A percentile compares a stretch with the other conserved stretches of the same genome.
Evolutionary conservation across 345 rosid genomes (phyloP).

Genomic region (Mercurialis annua): DNA sequence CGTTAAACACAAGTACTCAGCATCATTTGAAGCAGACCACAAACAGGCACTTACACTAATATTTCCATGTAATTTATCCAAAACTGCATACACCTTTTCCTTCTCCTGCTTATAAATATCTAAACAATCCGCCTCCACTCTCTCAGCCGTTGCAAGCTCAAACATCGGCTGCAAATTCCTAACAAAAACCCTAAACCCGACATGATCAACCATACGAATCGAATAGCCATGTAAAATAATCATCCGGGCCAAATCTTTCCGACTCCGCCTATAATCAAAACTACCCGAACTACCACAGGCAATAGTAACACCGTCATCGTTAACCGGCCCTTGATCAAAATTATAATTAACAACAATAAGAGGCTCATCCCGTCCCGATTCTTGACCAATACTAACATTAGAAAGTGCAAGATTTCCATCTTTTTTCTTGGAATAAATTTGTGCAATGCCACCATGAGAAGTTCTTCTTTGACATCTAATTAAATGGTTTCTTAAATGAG

Average conservation of each 20-base stretch:
- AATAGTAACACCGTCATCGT: slow-evolving; percentile 29
- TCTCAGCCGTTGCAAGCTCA: slow-evolving; percentile 49
- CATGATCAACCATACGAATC: slow-evolving; percentile 69
- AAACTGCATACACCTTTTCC: slow-evolving; percentile 52
- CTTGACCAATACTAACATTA: slow-evolving; percentile 33
- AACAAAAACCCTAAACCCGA: slow-evolving; percentile 64
- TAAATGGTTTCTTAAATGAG: slow-evolving; percentile 80
- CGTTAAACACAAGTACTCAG: slow-evolving; percentile 50
- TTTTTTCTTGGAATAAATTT: slow-evolving; percentile 47
- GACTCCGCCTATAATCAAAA: slow-evolving; percentile 69
- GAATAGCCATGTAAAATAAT: slow-evolving; percentile 76
- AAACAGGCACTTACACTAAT: slow-evolving; percentile 54
- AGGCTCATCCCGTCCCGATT: slow-evolving; percentile 50
- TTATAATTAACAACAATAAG: slow-evolving; percentile 48
- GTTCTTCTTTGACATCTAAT: slow-evolving; percentile 60
- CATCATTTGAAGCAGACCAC: slow-evolving; percentile 51
- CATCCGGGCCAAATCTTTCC: slow-evolving; percentile 76
- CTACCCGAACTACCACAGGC: slow-evolving; percentile 28
- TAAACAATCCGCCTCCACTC: slow-evolving; percentile 68
- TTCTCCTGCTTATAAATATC: slow-evolving; percentile 69
- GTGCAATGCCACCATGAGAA: slow-evolving; percentile 40
- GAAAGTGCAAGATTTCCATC: slow-evolving; percentile 39
- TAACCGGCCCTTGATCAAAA: slow-evolving; percentile 47
- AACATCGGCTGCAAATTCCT: slow-evolving; percentile 70
- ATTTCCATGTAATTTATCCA: slow-evolving; percentile 78